Base-by-base conservation (phyloP, 352 stramenopile species). In the Pseudoperonospora humuli region DNA sequence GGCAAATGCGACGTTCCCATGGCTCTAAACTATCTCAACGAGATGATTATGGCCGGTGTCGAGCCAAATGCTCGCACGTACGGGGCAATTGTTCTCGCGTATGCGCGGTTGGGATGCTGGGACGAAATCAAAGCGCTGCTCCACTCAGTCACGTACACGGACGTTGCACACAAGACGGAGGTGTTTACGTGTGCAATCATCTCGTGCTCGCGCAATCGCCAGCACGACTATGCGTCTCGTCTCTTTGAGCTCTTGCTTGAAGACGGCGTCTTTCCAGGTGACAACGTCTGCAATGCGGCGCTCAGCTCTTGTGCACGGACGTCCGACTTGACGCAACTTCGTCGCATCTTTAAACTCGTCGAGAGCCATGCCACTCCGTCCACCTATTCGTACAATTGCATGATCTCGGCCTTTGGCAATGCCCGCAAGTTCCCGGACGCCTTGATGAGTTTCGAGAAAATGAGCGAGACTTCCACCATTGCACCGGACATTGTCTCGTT, bases 341-440 rank as follows among this genome's bases (percentile, higher is more conserved):
- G 63, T 23, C 59, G 69, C 32, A 81, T 88, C 20, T 84, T 79
- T 44, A 66, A 73, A 36, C 59, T 86, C 9, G 50, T 88, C 7
- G 65, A 88, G 49, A 45, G 41, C 7, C 57, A 89, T 40, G 59
- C 66, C 18, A 71, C 59, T 11, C 72, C 68, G 13, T 83, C 72
- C 17, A 67, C 77, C n/a, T 85, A 84, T 54, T 83, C 72, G 10
- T 89, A 71, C 62, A 91, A 91, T 50, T 79, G 73, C 37, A 82
- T 91, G 64, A 87, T 93, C 50, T 81, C 75, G 6, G 76, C 81
- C n/a, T 87, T 71, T 50, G 76, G 70, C 27, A 88, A 89, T 45
- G 51, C 67, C 36, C 43, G 61, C 33, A 64, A 71, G 21, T 66
- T 86, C 57, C 71, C 88, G 19, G 62, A 83, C 27, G 77, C 75